Base-by-base conservation (phyloP, 306 rosid species). In the Datisca glomerata region DNA sequence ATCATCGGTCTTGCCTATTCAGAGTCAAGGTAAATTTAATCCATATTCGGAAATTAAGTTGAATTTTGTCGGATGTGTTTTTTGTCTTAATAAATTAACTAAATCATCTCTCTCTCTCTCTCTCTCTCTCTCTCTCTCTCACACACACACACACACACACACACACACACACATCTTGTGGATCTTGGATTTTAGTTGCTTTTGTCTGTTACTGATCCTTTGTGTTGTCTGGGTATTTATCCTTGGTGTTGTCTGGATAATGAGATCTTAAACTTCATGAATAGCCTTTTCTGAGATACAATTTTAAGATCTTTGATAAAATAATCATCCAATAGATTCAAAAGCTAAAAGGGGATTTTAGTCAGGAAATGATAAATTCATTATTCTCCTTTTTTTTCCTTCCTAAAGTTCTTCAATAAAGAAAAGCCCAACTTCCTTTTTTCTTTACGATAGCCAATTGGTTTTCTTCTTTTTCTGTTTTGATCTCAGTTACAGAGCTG, bases 201-300 rank as follows among this genome's bases (percentile, higher is more conserved):
- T 60, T 86, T 86, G 94, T 86, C 92, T 62, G 86, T 52, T 73
- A 43, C 61, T 53, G 65, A 44, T 39, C 51, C 61, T 66, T 70
- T 66, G 34, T 69, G 29, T 68, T 56, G 33, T 51, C 48, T 66
- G 55, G 45, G 17, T 57, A n/a, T 47, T 40, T 31, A 31, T 31
- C 36, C 36, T 12, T n/a, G n/a, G 34, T 69, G 29, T 68, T 56
- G 33, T 51, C 48, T 66, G 55, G 45, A 13, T 57, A n/a, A 49
- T 40, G 9, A 31, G 39, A 22, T 14, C 36, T 8, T 8, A 31
- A 12, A 31, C 9, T 11, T 31, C 9, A 31, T 14, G n/a, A 5
- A 0, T 8, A 31, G 36, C n/a, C 12, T 31, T 31, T 31, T 31
- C 36, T 14, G 18, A 8, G 43, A 14, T 38, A 14, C 18, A 38